Base-by-base conservation (phyloP, 1,284 basidiomycete species). In the Leucoagaricus sp. region DNA sequence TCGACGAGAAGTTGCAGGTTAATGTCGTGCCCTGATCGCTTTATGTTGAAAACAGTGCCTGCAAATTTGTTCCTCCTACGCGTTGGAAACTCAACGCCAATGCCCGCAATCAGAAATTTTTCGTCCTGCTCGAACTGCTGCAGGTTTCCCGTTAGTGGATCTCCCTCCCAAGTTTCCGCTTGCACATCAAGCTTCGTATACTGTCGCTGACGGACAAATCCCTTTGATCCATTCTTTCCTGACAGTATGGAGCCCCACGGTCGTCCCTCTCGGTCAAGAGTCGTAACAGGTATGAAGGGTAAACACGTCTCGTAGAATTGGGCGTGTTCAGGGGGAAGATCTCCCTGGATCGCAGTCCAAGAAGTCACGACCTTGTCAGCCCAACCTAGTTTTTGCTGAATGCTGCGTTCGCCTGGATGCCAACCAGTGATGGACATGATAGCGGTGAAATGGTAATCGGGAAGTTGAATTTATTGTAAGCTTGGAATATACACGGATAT, bases 61-160 rank as follows among this genome's bases (percentile, higher is more conserved):
- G 84, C 84, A 60, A 87, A 81, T 65, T 87, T 87, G 61, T 85
- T 85, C 45, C 86, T 72, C 58, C 83, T 65, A 19, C 85, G 67
- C 0, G 82, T 85, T 21, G 77, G 67, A 50, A 85, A 78, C 59
- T 87, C 82, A 50, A 87, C 75, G 1, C 86, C 85, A 31, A 87
- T 78, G 0, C 86, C 85, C 2, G 83, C 83, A 17, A 81, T 69
- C 21, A 84, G 66, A 57, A 73, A 69, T 9, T 65, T 53, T 12
- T 60, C 66, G 5, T 64, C 61, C 5, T 63, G 64, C 8, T 57
- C 60, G 49, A 65, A 69, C n/a, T 52, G 44, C 19, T 67, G 64
- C 15, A 71, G 57, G 57, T 78, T 80, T 44, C 75, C 67, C 26
- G 69, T 28, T 15, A 85, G 68, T 0, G 86, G 86, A 51, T 87